Base-by-base conservation (phyloP, 148 eudicot species). In the Oxyria digyna region DNA sequence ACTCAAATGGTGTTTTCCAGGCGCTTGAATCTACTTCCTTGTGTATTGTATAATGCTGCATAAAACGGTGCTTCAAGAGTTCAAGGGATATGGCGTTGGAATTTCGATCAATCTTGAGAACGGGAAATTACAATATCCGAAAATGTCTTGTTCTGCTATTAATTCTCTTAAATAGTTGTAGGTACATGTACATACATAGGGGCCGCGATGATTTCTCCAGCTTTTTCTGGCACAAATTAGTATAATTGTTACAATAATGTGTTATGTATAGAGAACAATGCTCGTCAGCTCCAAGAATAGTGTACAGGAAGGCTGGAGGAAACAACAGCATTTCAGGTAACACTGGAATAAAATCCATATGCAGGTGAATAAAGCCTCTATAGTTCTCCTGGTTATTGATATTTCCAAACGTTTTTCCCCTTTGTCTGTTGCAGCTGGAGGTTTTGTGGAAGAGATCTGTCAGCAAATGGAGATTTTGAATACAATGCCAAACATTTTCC, bases 121-220 rank as follows among this genome's bases (percentile, higher is more conserved):
- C 15, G 21, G 62, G 62, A 7, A 38, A 38, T 8, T 20, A n/a
- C n/a, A n/a, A n/a, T n/a, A n/a, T 7, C 59, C 26, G 62, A 31
- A 23, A 54, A 54, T 21, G 62, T 24, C 11, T 5, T 9, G 32
- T 21, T 54, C 9, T 8, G 62, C 32, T 54, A 23, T 54, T 10
- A 23, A 54, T 24, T 29, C 32, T 9, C 31, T 20, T 24, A 24
- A 23, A 54, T 54, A 54, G 15, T 45, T 13, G 0, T 45, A 45
- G 50, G 50, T 54, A 54, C 62, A 54, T 54, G 62, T 54, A 54
- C 32, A 54, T 54, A 54, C 62, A 54, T 14, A 54, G 31, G 62
- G 62, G 62, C 62, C 23, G 14, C 17, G 59, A 23, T 52, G 26
- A 14, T 6, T 52, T 52, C 59, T 11, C 29, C 29, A 24, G 4